Evolutionary conservation across 2,329 filamentous ascomycete species (phyloP), one percentile per base, ranked within the genome.

Genomic region (Cordyceps pruinosa): DNA sequence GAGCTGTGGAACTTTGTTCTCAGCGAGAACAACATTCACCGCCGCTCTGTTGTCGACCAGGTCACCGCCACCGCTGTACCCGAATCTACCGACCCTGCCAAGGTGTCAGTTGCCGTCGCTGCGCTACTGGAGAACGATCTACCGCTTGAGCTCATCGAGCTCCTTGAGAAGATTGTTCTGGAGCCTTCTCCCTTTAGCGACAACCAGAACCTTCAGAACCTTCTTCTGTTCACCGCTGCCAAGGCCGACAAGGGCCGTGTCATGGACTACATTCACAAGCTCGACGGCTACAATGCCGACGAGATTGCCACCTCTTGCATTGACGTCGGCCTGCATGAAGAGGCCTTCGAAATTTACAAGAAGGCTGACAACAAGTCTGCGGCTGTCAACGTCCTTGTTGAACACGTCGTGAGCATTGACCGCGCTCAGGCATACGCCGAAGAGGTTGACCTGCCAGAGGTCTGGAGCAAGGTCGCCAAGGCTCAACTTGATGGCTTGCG

Each of bases 131-230:
- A 88, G 63, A 89, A 89, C 57, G 94, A 99, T 68, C 80, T 99
- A 63, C 94, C 94, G 9, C 86, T 87, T 5, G 94, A 99, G 77
- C 82, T 99, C 52, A 97, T 99, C 66, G 95, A 99, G 73, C 84
- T 99, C 37, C 82, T 99, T 19, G 95, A 99, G 80, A 99, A 97
- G 85, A 99, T 99, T 64, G 93, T 99, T 32, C 79, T 99, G n/a
- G 94, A 99, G 78, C 95, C 94, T n/a, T 96, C 93, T 5, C 90
- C 90, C 5, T 99, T 99, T 80, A 97, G 90, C 66, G 95, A 99
- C 75, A 99, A 99, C 73, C 84, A 90, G 68, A 97, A 90, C 71
- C 80, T 99, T 58, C 95, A 99, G 75, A 99, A 99, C 73, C 76
- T 99, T 59, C 84, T 99, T 60, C 90, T 99, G 79, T 87, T 97